A percentile compares a stretch with the other conserved stretches of the same genome.
phyloP scores from a whole-genome alignment of 78 protist species.

The Parvularia atlantis region DNA sequence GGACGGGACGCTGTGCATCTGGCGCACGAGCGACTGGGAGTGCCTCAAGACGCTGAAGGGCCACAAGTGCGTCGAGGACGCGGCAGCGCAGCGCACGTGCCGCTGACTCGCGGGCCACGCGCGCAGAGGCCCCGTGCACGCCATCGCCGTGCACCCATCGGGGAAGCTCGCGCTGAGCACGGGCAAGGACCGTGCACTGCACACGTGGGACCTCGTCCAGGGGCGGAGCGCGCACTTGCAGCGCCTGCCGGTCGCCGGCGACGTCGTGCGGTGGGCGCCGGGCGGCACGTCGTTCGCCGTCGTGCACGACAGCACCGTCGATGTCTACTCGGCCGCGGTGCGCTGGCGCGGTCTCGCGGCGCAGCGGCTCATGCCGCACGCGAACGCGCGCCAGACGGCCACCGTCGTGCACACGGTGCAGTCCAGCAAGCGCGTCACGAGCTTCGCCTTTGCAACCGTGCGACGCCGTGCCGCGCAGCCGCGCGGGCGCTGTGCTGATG shows the following conservation, averaged over 20 bases:
- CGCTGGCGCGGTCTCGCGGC: no score
- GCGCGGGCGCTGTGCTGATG: no score
- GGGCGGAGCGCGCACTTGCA: conserved; percentile 16
- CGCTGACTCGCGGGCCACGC: not conserved
- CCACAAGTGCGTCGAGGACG: conserved; percentile 4
- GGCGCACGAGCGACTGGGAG: conserved; percentile 26
- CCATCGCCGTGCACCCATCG: not conserved
- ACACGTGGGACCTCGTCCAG: conserved; percentile 20
- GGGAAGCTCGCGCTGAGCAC: not conserved
- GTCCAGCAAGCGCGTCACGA: no score
- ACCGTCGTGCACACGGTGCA: no score
- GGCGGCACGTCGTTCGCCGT: not conserved
- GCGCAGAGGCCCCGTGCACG: not conserved
- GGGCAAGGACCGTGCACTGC: conserved; percentile 5
- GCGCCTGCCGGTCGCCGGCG: not conserved
- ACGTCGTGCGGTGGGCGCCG: not conserved
- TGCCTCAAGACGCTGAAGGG: conserved; percentile 2
- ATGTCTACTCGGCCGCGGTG: not conserved
- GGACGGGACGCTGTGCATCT: conserved; percentile 16
- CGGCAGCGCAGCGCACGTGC: not conserved
- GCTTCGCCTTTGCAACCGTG: no score
- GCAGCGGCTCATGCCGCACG: no score
- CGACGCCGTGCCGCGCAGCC: no score
- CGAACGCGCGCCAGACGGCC: no score
- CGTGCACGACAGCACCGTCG: not conserved